Conservation (phyloP, 1,284 basidiomycete species). For the Cryptococcus deneoformans region DNA sequence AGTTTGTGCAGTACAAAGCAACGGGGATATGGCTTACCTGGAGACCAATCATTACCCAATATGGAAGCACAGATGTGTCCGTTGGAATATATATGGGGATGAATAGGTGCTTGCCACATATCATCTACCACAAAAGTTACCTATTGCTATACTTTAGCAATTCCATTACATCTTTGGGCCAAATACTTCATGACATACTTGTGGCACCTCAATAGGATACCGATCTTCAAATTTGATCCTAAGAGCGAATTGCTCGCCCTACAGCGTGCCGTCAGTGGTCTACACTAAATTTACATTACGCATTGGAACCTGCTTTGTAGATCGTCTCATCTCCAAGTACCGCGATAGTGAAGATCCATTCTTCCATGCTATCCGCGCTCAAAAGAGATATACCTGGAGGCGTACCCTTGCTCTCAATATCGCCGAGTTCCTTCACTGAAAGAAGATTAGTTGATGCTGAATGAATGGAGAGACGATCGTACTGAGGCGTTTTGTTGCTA, state of each 20-base stretch:
- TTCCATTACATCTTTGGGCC: too few species aligned
- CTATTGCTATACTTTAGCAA: slow-evolving; percentile 10
- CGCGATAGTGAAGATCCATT: slow-evolving; percentile 40
- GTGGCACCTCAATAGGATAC: slow-evolving; percentile 49
- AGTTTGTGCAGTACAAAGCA: neutral
- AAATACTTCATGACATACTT: slow-evolving; percentile 21
- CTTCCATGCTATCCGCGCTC: slow-evolving; percentile 30
- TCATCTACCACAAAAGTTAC: slow-evolving; percentile 45
- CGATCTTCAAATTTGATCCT: slow-evolving; percentile 39
- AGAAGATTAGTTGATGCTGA: neutral
- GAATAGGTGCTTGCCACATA: slow-evolving; percentile 41
- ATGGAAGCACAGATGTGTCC: slow-evolving; percentile 51
- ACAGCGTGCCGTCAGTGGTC: slow-evolving; percentile 4
- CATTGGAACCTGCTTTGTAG: slow-evolving; percentile 27
- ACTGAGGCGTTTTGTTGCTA: slow-evolving; percentile 32
- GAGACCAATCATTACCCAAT: slow-evolving; percentile 36
- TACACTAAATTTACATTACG: neutral
- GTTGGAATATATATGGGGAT: slow-evolving; percentile 50
- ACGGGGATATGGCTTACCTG: slow-evolving; percentile 21
- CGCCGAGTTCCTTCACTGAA: slow-evolving; percentile 46
- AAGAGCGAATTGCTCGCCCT: slow-evolving; percentile 46
- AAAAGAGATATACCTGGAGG: slow-evolving; percentile 41
- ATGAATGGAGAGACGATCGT: slow-evolving; percentile 5
- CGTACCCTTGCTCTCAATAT: slow-evolving; percentile 42
- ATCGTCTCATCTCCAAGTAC: slow-evolving; percentile 47